Conservation (phyloP, 2,329 filamentous ascomycete species). For the Paecilomyces sp. region DNA sequence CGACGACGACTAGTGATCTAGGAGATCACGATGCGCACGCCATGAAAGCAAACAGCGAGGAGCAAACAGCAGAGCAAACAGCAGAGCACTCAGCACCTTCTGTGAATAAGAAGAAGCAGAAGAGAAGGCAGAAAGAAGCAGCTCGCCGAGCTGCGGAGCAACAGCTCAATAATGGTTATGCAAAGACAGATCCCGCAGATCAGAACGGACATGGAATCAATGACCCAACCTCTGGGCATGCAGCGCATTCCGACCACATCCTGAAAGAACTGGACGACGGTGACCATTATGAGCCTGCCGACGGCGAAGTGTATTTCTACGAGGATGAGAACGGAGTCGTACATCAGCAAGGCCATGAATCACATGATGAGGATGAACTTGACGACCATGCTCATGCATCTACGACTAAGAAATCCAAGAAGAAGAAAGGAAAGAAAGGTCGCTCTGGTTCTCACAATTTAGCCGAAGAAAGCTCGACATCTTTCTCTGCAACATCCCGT, state of each 20-base stretch:
- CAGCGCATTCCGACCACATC: slow-evolving; percentile 1
- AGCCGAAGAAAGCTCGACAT: slow-evolving; percentile 31
- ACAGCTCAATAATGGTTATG: slow-evolving; percentile 26
- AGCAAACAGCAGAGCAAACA: slow-evolving; percentile 5
- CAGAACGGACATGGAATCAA: slow-evolving; percentile 24
- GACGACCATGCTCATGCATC: slow-evolving; percentile 16
- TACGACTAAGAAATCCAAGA: slow-evolving; percentile 29
- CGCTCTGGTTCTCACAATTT: slow-evolving; percentile 26
- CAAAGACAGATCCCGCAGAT: slow-evolving; percentile 17
- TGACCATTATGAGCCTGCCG: slow-evolving; percentile 37
- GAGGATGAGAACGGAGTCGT: slow-evolving; percentile 47
- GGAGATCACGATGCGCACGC: slow-evolving; percentile 10
- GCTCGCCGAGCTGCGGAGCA: slow-evolving; percentile 59
- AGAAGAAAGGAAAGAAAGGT: slow-evolving; percentile 34
- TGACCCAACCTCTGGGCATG: slow-evolving; percentile 18
- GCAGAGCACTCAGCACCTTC: slow-evolving; percentile 31
- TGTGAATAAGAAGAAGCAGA: slow-evolving; percentile 92
- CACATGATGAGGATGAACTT: slow-evolving; percentile 14
- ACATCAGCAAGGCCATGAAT: slow-evolving; percentile 16
- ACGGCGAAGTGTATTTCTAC: slow-evolving; percentile 49
- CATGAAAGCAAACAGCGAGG: slow-evolving; percentile 8
- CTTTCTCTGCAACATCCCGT: slow-evolving; percentile 30
- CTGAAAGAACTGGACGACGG: slow-evolving; percentile 19
- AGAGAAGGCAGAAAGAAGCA: slow-evolving; percentile 76
- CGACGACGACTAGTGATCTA: not conserved